Evolutionary conservation across 768 basidiomycete species (phyloP).

Genomic region (Termitomyces sp.): DNA sequence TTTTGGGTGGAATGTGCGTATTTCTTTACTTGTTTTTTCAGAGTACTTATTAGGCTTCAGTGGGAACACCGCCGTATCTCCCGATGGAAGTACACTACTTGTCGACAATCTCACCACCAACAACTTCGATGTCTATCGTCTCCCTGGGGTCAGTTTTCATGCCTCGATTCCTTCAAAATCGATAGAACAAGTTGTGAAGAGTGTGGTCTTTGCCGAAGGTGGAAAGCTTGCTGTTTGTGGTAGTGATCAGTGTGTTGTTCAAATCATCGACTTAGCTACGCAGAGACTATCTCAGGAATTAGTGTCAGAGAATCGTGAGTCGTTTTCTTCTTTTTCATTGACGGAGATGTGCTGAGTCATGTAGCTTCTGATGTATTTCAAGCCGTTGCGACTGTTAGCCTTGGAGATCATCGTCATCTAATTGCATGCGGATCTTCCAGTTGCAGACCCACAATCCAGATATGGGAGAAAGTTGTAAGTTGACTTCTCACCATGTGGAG

Average conservation of each 20-base stretch:
- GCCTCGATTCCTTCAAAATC: constrained; percentile 1
- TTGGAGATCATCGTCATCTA: background rate
- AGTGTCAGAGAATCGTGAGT: background rate
- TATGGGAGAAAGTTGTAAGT: constrained; percentile 5
- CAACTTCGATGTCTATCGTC: constrained; percentile 1
- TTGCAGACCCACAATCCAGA: background rate
- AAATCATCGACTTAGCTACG: constrained; percentile 5
- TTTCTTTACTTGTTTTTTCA: background rate
- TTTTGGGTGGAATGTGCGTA: constrained; percentile 10
- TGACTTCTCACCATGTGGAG: too few species aligned
- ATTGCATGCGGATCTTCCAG: constrained; percentile 2
- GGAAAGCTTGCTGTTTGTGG: constrained; percentile 11
- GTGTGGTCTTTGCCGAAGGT: constrained; percentile 7
- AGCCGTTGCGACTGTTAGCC: background rate
- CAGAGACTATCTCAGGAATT: background rate
- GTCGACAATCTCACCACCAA: constrained; percentile 11
- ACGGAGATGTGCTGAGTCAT: too few species aligned
- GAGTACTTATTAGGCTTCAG: background rate
- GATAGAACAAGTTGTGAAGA: background rate
- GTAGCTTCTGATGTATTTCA: constrained; percentile 5
- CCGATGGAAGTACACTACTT: constrained; percentile 6
- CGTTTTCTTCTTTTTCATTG: background rate
- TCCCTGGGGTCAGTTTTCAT: background rate
- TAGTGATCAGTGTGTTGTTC: constrained; percentile 1
- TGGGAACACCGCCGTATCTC: constrained; percentile 6